Percentiles rank a stretch among this genome's conserved stretches.
Conservation (phyloP, 2,329 filamentous ascomycete genomes). For the Madurella fahalii region DNA sequence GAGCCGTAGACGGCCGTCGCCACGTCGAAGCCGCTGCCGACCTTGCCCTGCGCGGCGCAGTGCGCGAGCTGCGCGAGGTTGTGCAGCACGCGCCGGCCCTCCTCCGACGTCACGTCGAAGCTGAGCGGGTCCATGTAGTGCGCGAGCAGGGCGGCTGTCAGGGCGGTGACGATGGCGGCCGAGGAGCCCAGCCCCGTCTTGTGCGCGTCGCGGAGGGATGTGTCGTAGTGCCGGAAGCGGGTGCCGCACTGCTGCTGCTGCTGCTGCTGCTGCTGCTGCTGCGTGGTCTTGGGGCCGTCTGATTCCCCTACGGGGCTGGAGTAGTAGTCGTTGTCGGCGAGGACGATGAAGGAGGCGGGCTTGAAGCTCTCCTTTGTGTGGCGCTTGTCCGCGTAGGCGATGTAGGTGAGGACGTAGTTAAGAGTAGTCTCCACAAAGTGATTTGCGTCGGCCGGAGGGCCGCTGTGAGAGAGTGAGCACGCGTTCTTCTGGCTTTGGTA, state of each 20-base stretch:
- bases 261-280: slow-evolving; percentile 9
- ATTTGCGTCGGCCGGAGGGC: slow-evolving; percentile 53
- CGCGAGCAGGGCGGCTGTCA: slow-evolving; percentile 72
- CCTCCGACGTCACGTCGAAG: slow-evolving; percentile 54
- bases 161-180: slow-evolving; percentile 84
- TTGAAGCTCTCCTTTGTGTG: slow-evolving; percentile 50
- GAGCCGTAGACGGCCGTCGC: slow-evolving; percentile 89
- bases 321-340: slow-evolving; percentile 97
- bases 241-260: slow-evolving; percentile 15
- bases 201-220: slow-evolving; percentile 72
- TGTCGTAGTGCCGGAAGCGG: slow-evolving; percentile 49
- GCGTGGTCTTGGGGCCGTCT: slow-evolving; percentile 18
- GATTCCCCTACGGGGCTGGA: slow-evolving; percentile 55
- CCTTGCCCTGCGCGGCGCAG: slow-evolving; percentile 93
- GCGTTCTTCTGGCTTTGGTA: background rate
- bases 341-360: slow-evolving; percentile 73
- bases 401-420: slow-evolving; percentile 81
- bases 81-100: slow-evolving; percentile 64
- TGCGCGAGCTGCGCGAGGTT: slow-evolving; percentile 92
- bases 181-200: slow-evolving; percentile 96
- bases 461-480: slow-evolving; percentile 32
- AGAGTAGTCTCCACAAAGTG: slow-evolving; percentile 91
- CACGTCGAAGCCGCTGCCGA: slow-evolving; percentile 94
- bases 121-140: slow-evolving; percentile 61
- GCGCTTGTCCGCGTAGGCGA: slow-evolving; percentile 44